phyloP scores from a whole-genome alignment of 441 rosid species.

The Dalechampia spathulata region DNA sequence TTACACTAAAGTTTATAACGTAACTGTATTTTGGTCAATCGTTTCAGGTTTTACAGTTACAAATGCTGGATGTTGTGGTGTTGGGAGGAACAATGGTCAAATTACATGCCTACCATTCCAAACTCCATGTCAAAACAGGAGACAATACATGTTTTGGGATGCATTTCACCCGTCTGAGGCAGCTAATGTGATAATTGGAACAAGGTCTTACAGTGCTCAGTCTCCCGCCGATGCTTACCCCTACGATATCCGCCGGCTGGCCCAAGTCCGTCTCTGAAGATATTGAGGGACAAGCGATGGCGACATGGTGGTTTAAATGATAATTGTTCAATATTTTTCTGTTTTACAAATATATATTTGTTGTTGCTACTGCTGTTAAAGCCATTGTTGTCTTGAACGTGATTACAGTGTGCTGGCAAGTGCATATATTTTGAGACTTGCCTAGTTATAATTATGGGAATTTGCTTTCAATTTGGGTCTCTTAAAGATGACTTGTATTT shows the following conservation, averaged over 20 bases:
- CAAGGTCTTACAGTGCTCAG: conserved; percentile 63
- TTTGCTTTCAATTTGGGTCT: not conserved
- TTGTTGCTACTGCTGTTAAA: not conserved
- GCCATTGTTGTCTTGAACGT: not conserved
- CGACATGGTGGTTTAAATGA: not conserved
- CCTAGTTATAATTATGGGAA: not conserved
- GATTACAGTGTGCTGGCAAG: not conserved
- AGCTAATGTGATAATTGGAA: conserved; percentile 52
- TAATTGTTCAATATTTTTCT: too few relatives aligned
- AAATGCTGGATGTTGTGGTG: conserved; percentile 82
- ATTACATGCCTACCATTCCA: conserved; percentile 73
- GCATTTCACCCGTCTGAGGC: conserved; percentile 80
- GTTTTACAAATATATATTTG: too few relatives aligned
- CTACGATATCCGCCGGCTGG: conserved; percentile 55
- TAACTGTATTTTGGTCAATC: too few relatives aligned
- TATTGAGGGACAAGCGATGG: not conserved
- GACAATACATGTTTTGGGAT: conserved; percentile 72
- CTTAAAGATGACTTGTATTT: not conserved
- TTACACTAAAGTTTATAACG: too few relatives aligned
- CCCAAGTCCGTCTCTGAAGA: conserved; percentile 34
- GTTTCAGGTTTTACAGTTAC: conserved; percentile 57
- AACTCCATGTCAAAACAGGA: conserved; percentile 60
- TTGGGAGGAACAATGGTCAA: conserved; percentile 89
- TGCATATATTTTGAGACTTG: not conserved
- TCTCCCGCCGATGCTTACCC: conserved; percentile 63